A percentile compares a stretch with the other conserved stretches of the same genome.
Evolutionary conservation across 2,329 filamentous ascomycete species (phyloP).

Genomic region (Ceratocystiopsis minuta): DNA sequence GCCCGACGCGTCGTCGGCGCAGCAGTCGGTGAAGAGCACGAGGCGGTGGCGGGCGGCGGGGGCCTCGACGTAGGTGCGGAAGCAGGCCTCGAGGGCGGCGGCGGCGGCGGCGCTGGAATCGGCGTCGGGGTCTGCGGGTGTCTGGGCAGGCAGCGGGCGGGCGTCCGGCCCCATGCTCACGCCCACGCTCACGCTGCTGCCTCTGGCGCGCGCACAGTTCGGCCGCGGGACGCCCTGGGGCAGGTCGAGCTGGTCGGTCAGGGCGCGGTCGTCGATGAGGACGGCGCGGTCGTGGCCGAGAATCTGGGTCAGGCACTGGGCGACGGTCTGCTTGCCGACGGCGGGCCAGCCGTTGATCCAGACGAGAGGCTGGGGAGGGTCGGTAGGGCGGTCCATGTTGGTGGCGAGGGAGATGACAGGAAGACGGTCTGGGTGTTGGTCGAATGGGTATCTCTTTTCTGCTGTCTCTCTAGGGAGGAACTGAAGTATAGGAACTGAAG

Average conservation of each 20-base stretch:
- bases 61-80: slow-evolving; percentile 11
- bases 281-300: slow-evolving; percentile 15
- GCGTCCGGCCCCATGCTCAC: background rate
- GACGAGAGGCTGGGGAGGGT: slow-evolving; percentile 11
- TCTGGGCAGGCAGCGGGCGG: background rate
- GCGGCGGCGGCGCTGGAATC: background rate
- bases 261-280: slow-evolving; percentile 10
- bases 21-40: slow-evolving; percentile 15
- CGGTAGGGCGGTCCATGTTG: background rate
- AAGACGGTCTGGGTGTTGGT: no score
- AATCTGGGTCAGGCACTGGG: slow-evolving; percentile 15
- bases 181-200: background rate
- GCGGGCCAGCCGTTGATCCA: slow-evolving; percentile 19
- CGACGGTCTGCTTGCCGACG: slow-evolving; percentile 16
- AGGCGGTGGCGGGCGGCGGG: slow-evolving; percentile 9
- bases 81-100: slow-evolving; percentile 9
- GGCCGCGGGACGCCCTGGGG: background rate
- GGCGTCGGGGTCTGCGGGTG: no score
- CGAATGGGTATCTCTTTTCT: no score
- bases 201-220: slow-evolving; percentile 1
- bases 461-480: no score
- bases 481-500: no score
- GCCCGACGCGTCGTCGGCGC: slow-evolving; percentile 12
- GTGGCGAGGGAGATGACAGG: no score
- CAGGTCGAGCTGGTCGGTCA: slow-evolving; percentile 6